phyloP scores from a whole-genome alignment of 2,329 filamentous ascomycete species.

The Fusarium ramigenum region DNA sequence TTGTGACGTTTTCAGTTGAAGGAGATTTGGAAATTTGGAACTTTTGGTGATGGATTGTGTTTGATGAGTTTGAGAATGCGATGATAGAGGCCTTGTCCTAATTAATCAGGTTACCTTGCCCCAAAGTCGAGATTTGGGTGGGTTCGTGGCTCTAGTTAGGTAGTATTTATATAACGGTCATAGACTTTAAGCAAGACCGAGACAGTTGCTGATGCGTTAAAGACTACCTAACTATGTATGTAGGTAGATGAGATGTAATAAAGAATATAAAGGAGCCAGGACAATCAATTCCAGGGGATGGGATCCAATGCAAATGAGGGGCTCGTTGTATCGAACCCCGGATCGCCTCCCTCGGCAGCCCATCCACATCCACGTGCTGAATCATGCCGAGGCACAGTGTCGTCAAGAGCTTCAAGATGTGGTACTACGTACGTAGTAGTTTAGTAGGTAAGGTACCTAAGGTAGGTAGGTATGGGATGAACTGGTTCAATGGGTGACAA shows the following conservation, averaged over 20 bases:
- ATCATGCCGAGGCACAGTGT: conserved; percentile 30
- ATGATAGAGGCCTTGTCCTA: conserved; percentile 9
- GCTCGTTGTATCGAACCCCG: conserved; percentile 13
- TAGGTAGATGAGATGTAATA: background rate
- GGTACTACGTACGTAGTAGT: no score
- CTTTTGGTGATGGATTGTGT: background rate
- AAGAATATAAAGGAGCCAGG: background rate
- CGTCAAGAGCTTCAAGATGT: background rate
- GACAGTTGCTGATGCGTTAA: background rate
- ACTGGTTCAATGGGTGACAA: background rate
- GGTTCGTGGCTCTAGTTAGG: background rate
- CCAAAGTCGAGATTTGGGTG: background rate
- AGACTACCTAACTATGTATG: background rate
- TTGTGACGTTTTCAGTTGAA: background rate
- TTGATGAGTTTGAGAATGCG: background rate
- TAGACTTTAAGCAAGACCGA: background rate
- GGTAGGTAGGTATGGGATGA: background rate
- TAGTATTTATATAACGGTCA: conserved; percentile 12
- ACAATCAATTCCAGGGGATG: background rate
- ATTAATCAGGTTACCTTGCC: conserved; percentile 17
- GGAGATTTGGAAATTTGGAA: background rate
- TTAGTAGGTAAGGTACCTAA: no score
- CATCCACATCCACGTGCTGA: conserved; percentile 23
- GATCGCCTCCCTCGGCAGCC: conserved; percentile 26
- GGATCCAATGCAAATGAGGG: conserved; percentile 15